Conservation (phyloP, 106 monocot species). For the Posidonia australis region DNA sequence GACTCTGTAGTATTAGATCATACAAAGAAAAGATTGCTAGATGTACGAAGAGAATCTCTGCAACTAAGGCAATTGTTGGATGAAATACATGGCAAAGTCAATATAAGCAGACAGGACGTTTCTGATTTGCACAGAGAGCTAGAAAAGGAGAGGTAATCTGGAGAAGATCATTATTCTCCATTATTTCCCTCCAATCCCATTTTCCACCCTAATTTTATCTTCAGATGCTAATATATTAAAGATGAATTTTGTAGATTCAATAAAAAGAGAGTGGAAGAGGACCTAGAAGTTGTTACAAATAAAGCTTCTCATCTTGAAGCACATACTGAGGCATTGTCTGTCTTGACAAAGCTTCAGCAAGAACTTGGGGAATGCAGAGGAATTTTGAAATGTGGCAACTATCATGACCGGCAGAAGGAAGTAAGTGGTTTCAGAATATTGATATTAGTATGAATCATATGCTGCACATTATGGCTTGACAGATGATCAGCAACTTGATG, state of each 20-base stretch:
- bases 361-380: constrained; percentile 52
- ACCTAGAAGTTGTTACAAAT: neutral
- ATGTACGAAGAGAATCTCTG: constrained; percentile 42
- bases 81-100: constrained; percentile 31
- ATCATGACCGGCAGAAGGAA: constrained; percentile 57
- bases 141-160: constrained; percentile 71
- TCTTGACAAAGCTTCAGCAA: constrained; percentile 46
- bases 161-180: neutral
- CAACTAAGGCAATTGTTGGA: constrained; percentile 33
- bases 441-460: too few relatives aligned
- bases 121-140: constrained; percentile 58
- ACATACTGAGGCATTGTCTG: constrained; percentile 29
- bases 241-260: constrained; percentile 33
- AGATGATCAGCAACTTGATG: too few relatives aligned
- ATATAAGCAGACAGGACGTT: constrained; percentile 37
- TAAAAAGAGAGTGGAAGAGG: constrained; percentile 31
- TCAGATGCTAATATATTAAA: neutral
- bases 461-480: too few relatives aligned
- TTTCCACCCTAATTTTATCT: neutral
- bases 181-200: neutral
- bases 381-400: constrained; percentile 61
- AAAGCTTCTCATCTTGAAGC: constrained; percentile 37
- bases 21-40: constrained; percentile 42
- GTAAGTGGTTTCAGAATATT: constrained; percentile 14
- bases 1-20: constrained; percentile 31